A percentile compares a stretch with the other conserved stretches of the same genome.
phyloP scores from a whole-genome alignment of 163 green algal species.

The Trebouxia gelatinosa region DNA sequence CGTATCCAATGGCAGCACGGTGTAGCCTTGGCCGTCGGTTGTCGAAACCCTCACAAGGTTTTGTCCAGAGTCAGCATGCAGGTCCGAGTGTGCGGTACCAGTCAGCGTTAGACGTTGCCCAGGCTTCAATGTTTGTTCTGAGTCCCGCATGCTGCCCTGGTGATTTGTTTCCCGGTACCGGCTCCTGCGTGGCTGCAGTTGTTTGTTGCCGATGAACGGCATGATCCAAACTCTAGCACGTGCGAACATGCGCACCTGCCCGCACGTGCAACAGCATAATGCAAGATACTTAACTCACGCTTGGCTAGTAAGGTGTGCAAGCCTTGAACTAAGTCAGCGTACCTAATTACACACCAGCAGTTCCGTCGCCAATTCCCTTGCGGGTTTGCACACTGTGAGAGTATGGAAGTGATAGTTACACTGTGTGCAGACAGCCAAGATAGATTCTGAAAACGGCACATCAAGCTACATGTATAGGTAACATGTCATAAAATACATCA shows the following conservation, averaged over 20 bases:
- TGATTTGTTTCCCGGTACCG: not conserved
- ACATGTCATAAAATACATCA: too few relatives aligned
- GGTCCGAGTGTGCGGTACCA: not conserved
- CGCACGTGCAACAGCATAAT: not conserved
- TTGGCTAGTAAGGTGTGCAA: too few relatives aligned
- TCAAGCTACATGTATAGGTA: too few relatives aligned
- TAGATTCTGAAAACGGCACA: too few relatives aligned
- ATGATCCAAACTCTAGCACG: not conserved
- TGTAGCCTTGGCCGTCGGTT: not conserved
- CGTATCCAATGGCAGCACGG: not conserved
- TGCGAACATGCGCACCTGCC: not conserved
- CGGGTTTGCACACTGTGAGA: too few relatives aligned
- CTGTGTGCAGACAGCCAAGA: too few relatives aligned
- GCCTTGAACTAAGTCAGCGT: too few relatives aligned
- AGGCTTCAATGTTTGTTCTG: not conserved
- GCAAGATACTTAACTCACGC: too few relatives aligned
- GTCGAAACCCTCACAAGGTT: not conserved
- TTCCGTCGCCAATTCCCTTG: too few relatives aligned
- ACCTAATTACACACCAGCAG: too few relatives aligned
- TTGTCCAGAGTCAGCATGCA: not conserved
- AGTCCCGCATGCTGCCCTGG: not conserved
- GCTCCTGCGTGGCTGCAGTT: not conserved
- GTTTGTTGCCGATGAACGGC: not conserved
- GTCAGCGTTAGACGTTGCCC: not conserved
- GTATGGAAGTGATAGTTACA: too few relatives aligned